Base-by-base conservation (phyloP, 163 green algal genomes). In the Scenedesmus sp. region DNA sequence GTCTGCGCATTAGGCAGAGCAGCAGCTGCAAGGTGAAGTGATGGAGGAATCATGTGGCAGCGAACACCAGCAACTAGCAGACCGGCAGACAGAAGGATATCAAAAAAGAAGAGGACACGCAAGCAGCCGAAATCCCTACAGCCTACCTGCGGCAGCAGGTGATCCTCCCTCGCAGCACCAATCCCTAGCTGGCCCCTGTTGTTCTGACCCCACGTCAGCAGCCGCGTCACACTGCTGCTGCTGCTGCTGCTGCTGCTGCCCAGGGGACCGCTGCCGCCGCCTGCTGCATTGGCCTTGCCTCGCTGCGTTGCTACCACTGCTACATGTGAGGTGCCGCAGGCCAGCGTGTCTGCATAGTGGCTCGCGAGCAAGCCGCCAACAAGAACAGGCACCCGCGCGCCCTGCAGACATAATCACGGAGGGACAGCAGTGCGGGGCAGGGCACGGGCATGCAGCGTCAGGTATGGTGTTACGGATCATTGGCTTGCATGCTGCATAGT, bases 251-350 rank as follows among this genome's bases (percentile, higher is more conserved):
- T 26, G 46, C 46, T 60, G 83, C 60, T 55, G 26, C 85, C 18
- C 4, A 18, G 13, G 64, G 52, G 20, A 12, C 82, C 82, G 56
- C 82, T 55, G 13, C 20, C 55, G 55, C 52, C 46, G 10, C 77
- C 46, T 46, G 34, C 34, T 46, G 34, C 34, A 20, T 52, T 59
- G 18, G 67, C 46, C 57, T 76, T 84, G 26, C 94, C 93, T 76
- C 93, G n/a, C 5, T 93, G 89, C 46, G 89, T 95, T 1, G 93
- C 97, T 9, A 96, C 91, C 0, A 94, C 97, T 34, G 95, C 94
- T 7, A 96, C 96, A 91, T 98, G 97, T 57, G 97, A 96, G 93
- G 96, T 95, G 86, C 97, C 97, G 15, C 93, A 96, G 4, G 95
- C 93, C 23, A 98, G 74, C 67, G 94, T 77, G 77, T 96, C 94